Conservation (phyloP, 306 rosid genomes). For the Prunus davidiana region DNA sequence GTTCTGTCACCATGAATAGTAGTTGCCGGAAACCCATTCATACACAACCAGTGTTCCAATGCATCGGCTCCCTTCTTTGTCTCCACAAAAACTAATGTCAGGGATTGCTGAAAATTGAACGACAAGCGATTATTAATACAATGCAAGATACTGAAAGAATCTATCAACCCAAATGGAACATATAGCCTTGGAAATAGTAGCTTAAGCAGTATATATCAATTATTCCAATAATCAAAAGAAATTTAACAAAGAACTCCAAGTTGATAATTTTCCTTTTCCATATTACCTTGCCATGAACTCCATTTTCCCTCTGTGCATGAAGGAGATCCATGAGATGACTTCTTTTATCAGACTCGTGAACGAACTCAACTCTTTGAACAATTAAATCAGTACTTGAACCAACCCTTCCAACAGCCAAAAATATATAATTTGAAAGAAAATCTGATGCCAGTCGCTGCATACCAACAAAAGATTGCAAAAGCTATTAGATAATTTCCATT, state of each 20-base stretch:
- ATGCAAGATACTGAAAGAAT: conserved; percentile 1
- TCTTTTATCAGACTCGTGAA: conserved; percentile 87
- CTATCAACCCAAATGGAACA: not conserved
- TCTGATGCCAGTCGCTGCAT: conserved; percentile 89
- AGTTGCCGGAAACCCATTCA: conserved; percentile 90
- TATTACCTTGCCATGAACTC: conserved; percentile 65
- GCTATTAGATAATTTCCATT: conserved; percentile 17
- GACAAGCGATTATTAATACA: conserved; percentile 16
- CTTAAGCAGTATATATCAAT: conserved; percentile 1
- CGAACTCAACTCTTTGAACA: conserved; percentile 90
- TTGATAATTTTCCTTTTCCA: not conserved
- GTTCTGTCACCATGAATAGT: conserved; percentile 95
- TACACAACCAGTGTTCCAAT: conserved; percentile 82
- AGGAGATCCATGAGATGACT: conserved; percentile 98
- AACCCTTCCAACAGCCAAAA: conserved; percentile 96
- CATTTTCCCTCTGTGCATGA: conserved; percentile 91
- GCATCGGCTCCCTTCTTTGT: conserved; percentile 98
- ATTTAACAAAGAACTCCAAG: not conserved
- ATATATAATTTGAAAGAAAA: conserved; percentile 79
- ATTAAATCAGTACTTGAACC: conserved; percentile 96
- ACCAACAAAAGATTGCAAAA: conserved; percentile 15
- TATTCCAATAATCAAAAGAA: conserved; percentile 13
- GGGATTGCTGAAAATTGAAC: conserved; percentile 64
- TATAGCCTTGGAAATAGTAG: conserved; percentile 7
- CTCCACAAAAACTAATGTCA: conserved; percentile 95